Base-by-base conservation (phyloP, 768 basidiomycete species). In the Coprinopsis strossmayeri region DNA sequence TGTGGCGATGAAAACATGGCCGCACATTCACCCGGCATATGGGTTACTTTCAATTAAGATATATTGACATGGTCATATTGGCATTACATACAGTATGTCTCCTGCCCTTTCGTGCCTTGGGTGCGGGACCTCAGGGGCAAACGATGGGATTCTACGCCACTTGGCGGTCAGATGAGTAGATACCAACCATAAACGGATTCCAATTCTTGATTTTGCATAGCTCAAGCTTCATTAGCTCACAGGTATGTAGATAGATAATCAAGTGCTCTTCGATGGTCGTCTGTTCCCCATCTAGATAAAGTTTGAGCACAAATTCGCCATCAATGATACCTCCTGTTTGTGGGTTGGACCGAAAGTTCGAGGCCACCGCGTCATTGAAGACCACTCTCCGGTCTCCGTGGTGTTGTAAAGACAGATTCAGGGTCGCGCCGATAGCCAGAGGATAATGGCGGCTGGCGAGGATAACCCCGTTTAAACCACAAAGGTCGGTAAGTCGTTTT, bases 401-500 rank as follows among this genome's bases (percentile, higher is more conserved):
- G n/a, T n/a, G n/a, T n/a, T n/a, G n/a, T n/a, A n/a, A n/a, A n/a
- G n/a, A n/a, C n/a, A n/a, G n/a, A n/a, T n/a, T n/a, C n/a, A n/a
- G n/a, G n/a, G n/a, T n/a, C n/a, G n/a, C n/a, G n/a, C n/a, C n/a
- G n/a, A n/a, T n/a, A n/a, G n/a, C n/a, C n/a, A n/a, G n/a, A n/a
- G n/a, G n/a, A n/a, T n/a, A n/a, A n/a, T n/a, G 40, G 24, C 24
- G 10, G 20, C 10, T 23, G 11, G 5, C 21, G 10, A 7, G 35
- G 21, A 9, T 42, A 42, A 42, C 24, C 10, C 40, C 40, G 40
- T 42, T 42, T 25, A 42, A 42, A 42, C 40, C 40, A 42, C 23
- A 42, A 25, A 42, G 40, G 40, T 42, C 40, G 40, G 40, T 42
- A 42, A 42, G 21, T 42, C 21, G 17, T 42, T 42, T 42, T 42